A percentile compares a stretch with the other conserved stretches of the same genome.
Evolutionary conservation across 371 early-diverging fungal genomes (phyloP).

Genomic region (Parasitella parasitica): DNA sequence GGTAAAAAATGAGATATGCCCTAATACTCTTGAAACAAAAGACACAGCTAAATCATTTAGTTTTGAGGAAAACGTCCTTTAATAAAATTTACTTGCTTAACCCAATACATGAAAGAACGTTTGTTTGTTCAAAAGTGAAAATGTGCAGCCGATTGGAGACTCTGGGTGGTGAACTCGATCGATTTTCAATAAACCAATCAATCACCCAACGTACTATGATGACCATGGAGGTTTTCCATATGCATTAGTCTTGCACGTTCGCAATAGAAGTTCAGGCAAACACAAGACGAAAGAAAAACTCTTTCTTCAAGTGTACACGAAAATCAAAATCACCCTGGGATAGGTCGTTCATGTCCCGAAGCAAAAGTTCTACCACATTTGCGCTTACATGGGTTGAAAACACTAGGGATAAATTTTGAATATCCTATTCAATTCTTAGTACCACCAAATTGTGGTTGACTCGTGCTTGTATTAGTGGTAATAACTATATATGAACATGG

Average conservation of each 20-base stretch:
- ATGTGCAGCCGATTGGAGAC: slow-evolving; percentile 53
- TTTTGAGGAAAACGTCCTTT: no score
- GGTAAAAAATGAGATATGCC: slow-evolving; percentile 11
- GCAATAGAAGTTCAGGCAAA: slow-evolving; percentile 29
- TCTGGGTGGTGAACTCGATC: slow-evolving; percentile 26
- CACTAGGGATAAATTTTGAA: neutral
- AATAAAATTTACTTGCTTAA: no score
- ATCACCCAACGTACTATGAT: slow-evolving; percentile 49
- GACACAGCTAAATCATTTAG: no score
- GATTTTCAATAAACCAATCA: slow-evolving; percentile 7
- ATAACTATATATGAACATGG: no score
- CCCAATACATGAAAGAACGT: no score
- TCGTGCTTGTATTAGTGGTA: no score
- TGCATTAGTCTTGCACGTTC: slow-evolving; percentile 27
- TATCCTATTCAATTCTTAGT: neutral
- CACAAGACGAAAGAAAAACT: slow-evolving; percentile 41
- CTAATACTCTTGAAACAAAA: no score
- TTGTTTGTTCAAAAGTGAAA: no score
- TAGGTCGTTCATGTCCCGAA: slow-evolving; percentile 18
- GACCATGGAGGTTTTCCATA: slow-evolving; percentile 22
- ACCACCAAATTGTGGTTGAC: neutral
- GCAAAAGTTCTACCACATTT: slow-evolving; percentile 9
- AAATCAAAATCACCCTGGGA: neutral
- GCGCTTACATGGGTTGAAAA: neutral
- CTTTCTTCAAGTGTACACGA: slow-evolving; percentile 28